Evolutionary conservation across 257 asterid genomes (phyloP).

Genomic region (Parsonsia alboflavescens): DNA sequence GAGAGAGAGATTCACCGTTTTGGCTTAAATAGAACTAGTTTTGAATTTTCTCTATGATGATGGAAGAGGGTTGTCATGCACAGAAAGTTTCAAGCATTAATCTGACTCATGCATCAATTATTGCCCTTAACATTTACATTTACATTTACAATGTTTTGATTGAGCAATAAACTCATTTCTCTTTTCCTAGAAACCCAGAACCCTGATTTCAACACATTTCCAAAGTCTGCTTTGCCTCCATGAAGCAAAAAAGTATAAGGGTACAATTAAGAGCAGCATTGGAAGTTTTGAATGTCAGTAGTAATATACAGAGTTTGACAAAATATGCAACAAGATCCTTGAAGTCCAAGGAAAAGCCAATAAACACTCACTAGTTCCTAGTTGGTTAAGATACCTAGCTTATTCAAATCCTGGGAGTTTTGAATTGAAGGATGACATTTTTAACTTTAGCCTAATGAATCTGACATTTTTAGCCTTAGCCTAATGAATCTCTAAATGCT

Average conservation of each 20-base stretch:
- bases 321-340: background rate
- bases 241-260: background rate
- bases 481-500: too few relatives aligned
- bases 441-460: background rate
- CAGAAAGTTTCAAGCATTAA: background rate
- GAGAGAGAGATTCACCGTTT: background rate
- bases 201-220: background rate
- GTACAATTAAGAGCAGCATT: background rate
- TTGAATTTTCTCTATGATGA: background rate
- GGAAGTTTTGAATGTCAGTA: background rate
- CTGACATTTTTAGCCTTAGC: background rate
- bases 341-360: background rate
- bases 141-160: background rate
- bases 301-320: background rate
- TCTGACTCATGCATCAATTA: background rate
- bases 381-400: background rate
- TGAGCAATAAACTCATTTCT: background rate
- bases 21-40: background rate
- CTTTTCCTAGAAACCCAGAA: background rate
- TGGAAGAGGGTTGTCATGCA: background rate
- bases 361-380: background rate
- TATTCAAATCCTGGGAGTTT: background rate
- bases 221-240: background rate
- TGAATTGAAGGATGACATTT: background rate
- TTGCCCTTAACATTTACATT: background rate